These are phyloP conservation scores for Tricholoma hemisulphureum DNA, from an alignment of 768 basidiomycete species.

Conservation along the genomic window DNA sequence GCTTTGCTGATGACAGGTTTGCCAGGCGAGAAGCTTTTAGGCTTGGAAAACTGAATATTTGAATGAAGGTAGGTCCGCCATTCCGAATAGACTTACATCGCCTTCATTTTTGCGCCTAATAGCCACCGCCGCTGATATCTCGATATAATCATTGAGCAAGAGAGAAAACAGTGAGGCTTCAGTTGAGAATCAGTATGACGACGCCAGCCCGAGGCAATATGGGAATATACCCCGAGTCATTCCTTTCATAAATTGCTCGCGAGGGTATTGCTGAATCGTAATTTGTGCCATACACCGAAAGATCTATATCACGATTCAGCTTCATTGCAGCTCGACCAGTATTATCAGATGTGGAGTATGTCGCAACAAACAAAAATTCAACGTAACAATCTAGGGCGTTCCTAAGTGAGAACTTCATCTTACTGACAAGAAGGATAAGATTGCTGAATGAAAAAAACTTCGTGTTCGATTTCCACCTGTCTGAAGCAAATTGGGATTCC, in stretches of 20 bases:
- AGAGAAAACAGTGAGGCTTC: background rate
- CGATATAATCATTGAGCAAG: background rate
- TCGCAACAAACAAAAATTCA: background rate
- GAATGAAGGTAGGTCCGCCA: background rate
- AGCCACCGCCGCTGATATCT: conserved; percentile 1
- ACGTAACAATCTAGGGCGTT: conserved; percentile 4
- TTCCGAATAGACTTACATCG: background rate
- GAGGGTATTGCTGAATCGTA: background rate
- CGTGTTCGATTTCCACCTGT: conserved; percentile 6
- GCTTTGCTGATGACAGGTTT: background rate
- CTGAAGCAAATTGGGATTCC: conserved; percentile 2
- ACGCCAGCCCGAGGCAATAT: background rate
- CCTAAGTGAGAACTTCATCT: conserved; percentile 9
- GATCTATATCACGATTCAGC: conserved; percentile 5
- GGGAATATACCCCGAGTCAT: background rate
- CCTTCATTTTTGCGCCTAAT: background rate
- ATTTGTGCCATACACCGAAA: background rate
- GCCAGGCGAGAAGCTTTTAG: background rate
- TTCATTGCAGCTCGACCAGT: conserved; percentile 4
- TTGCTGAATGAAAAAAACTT: conserved; percentile 4
- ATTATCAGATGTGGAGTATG: background rate
- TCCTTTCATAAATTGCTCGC: background rate
- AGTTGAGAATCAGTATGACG: background rate
- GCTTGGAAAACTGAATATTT: conserved; percentile 3
- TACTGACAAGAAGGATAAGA: conserved; percentile 4